These are phyloP conservation scores for Phytophthora agathidicida DNA, from an alignment of 352 stramenopile genomes.

Conservation along the genomic window DNA sequence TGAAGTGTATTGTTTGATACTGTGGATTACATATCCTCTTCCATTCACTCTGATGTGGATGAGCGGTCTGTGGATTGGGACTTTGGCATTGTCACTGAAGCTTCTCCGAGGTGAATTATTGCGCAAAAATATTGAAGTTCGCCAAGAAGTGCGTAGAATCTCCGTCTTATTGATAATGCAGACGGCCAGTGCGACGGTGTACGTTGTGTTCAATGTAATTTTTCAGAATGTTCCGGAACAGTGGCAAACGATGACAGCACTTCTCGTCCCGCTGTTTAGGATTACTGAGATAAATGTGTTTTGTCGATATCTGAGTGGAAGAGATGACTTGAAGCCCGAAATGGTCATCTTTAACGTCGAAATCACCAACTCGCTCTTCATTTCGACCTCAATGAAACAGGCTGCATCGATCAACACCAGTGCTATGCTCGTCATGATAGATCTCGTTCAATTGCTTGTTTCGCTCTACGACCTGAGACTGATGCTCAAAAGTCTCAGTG, in stretches of 20 bases:
- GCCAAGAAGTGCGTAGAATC: conserved; percentile 14
- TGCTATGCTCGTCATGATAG: conserved; percentile 32
- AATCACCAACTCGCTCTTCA: conserved; percentile 51
- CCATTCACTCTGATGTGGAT: conserved; percentile 21
- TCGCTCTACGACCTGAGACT: conserved; percentile 32
- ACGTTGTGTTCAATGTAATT: conserved; percentile 9
- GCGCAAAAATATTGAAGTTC: conserved; percentile 2
- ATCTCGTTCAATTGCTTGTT: conserved; percentile 32
- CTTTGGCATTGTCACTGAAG: conserved; percentile 9
- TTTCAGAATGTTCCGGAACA: conserved; percentile 3
- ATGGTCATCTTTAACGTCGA: conserved; percentile 54
- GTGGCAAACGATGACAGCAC: conserved; percentile 3
- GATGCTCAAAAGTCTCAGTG: conserved; percentile 16
- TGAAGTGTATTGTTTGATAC: conserved; percentile 1
- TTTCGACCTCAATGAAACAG: conserved; percentile 45
- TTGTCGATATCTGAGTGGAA: conserved; percentile 9
- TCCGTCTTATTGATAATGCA: conserved; percentile 8
- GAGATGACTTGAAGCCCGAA: conserved; percentile 41
- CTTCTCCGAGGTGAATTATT: too few relatives aligned
- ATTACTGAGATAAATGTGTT: conserved; percentile 20
- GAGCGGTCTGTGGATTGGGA: conserved; percentile 15
- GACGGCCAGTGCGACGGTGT: not conserved
- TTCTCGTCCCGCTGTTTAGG: conserved; percentile 17
- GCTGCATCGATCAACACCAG: conserved; percentile 30
- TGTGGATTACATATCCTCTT: conserved; percentile 15